Evolutionary conservation across 2,329 filamentous ascomycete genomes (phyloP).

Genomic region (Aureobasidium sp.): DNA sequence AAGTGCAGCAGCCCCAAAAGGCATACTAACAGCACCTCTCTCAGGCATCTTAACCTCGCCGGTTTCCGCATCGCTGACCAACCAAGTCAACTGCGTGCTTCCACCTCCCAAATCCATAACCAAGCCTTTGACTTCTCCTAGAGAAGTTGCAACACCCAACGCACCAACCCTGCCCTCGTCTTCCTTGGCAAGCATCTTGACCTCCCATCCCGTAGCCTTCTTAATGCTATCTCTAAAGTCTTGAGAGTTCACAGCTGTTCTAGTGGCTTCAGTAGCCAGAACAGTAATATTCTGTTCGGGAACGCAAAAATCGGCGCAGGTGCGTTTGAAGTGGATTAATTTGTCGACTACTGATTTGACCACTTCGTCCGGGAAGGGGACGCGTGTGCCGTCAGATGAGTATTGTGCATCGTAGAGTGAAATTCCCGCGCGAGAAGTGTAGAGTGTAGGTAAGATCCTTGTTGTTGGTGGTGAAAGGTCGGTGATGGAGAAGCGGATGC

Average conservation of each 20-base stretch:
- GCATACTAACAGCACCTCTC: constrained; percentile 56
- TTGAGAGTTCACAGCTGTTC: constrained; percentile 66
- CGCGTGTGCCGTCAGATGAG: constrained; percentile 31
- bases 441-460: constrained; percentile 69
- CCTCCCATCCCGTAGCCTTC: constrained; percentile 56
- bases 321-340: constrained; percentile 62
- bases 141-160: constrained; percentile 71
- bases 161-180: constrained; percentile 80
- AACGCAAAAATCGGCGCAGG: constrained; percentile 65
- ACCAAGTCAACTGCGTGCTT: constrained; percentile 64
- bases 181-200: constrained; percentile 66
- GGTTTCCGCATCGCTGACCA: constrained; percentile 41
- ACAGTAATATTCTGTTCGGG: constrained; percentile 60
- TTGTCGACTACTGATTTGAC: constrained; percentile 61
- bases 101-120: constrained; percentile 84
- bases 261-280: constrained; percentile 83
- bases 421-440: constrained; percentile 69
- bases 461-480: constrained; percentile 64
- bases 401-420: constrained; percentile 78
- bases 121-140: constrained; percentile 63
- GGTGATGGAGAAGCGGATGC: constrained; percentile 86
- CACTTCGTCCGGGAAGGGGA: constrained; percentile 51
- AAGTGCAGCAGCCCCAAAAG: constrained; percentile 63
- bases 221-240: constrained; percentile 62
- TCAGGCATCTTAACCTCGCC: constrained; percentile 48